These are phyloP conservation scores for Aaosphaeria arxii DNA, from an alignment of 2,329 filamentous ascomycete genomes.

Conservation along the genomic window DNA sequence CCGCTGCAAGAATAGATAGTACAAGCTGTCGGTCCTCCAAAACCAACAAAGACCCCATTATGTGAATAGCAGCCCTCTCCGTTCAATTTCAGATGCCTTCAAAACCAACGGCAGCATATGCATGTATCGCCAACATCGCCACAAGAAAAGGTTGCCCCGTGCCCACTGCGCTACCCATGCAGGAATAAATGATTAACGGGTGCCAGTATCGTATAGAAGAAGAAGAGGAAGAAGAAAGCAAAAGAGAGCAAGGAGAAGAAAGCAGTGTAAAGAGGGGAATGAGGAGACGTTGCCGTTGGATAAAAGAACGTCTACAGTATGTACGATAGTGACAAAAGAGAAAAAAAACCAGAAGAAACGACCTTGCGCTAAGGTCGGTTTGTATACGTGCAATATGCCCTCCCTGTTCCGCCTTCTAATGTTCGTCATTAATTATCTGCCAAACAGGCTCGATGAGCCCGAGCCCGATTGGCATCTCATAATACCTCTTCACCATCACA, in stretches of 20 bases:
- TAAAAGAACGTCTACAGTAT: conserved; percentile 34
- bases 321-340: conserved; percentile 33
- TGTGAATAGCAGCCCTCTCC: conserved; percentile 11
- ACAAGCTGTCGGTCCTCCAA: conserved; percentile 19
- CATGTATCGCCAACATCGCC: conserved; percentile 33
- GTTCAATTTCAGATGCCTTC: conserved; percentile 8
- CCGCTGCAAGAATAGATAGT: conserved; percentile 20
- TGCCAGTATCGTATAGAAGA: conserved; percentile 13
- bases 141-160: conserved; percentile 21
- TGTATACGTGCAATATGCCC: conserved; percentile 35
- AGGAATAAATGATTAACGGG: conserved; percentile 32
- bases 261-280: conserved; percentile 3
- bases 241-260: background rate
- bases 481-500: conserved; percentile 11
- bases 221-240: no score
- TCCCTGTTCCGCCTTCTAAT: conserved; percentile 29
- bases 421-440: conserved; percentile 36
- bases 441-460: conserved; percentile 5
- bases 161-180: conserved; percentile 33
- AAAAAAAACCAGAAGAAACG: conserved; percentile 10
- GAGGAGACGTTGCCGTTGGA: conserved; percentile 24
- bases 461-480: conserved; percentile 17
- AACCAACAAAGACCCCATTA: conserved; percentile 15
- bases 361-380: conserved; percentile 18
- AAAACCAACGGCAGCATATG: conserved; percentile 29